phyloP scores from a whole-genome alignment of 2,329 filamentous ascomycete genomes.

The Triangularia setosa region DNA sequence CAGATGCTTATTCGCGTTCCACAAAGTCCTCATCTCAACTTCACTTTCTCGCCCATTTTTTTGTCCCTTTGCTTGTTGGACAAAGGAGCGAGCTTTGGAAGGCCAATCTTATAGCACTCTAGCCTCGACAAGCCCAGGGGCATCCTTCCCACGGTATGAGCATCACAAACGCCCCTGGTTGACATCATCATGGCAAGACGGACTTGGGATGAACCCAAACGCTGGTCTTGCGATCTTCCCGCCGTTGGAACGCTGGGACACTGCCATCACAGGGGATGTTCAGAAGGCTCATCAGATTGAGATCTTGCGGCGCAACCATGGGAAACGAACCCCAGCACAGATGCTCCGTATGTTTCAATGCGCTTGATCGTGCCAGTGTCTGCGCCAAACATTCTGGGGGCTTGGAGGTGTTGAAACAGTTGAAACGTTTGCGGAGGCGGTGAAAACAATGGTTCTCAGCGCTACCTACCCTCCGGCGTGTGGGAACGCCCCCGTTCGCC shows the following conservation, averaged over 20 bases:
- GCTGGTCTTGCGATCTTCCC: constrained; percentile 5
- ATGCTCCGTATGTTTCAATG: constrained; percentile 1
- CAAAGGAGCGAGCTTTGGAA: background rate
- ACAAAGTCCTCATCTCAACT: constrained; percentile 3
- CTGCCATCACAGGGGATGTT: constrained; percentile 4
- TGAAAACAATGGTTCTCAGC: constrained; percentile 8
- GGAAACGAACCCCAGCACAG: background rate
- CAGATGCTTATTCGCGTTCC: constrained; percentile 8
- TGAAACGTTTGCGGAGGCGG: constrained; percentile 19
- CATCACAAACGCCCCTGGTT: background rate
- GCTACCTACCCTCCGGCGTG: background rate
- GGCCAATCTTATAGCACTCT: background rate
- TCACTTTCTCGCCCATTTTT: background rate
- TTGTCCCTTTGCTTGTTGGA: background rate
- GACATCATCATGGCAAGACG: background rate
- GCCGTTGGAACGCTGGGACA: constrained; percentile 6
- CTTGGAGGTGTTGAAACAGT: constrained; percentile 12
- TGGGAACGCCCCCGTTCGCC: background rate
- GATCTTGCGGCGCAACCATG: constrained; percentile 3
- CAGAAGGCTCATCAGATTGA: background rate
- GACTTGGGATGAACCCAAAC: background rate
- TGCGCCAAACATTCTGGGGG: background rate
- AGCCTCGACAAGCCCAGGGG: background rate
- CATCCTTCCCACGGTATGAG: background rate
- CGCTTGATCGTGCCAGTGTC: constrained; percentile 8